phyloP scores from a whole-genome alignment of 139 green algal species.

The Picochlorum sp. region DNA sequence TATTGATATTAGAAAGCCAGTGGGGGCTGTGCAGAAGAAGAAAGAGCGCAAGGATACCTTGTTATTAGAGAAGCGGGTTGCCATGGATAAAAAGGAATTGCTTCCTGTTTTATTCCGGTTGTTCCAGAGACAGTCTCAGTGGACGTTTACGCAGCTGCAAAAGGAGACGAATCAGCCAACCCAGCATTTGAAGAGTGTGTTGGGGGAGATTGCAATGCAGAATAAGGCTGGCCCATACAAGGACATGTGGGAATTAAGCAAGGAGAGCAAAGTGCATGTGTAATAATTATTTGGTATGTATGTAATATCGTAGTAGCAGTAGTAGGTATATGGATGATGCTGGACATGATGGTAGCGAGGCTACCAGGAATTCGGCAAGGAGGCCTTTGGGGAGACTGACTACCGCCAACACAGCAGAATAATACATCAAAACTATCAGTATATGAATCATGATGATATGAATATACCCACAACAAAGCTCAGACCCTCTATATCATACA shows the following conservation, averaged over 20 bases:
- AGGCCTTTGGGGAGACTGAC: no score
- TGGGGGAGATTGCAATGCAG: constrained; percentile 29
- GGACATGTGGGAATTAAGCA: constrained; percentile 47
- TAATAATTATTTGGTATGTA: constrained; percentile 1
- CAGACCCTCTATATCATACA: no score
- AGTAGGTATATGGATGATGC: background rate
- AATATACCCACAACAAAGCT: no score
- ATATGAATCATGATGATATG: no score
- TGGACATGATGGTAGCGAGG: background rate
- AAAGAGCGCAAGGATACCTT: constrained; percentile 1
- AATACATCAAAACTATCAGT: no score
- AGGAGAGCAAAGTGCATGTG: constrained; percentile 15
- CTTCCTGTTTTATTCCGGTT: constrained; percentile 34
- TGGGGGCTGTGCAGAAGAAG: background rate
- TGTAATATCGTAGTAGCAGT: background rate
- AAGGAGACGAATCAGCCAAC: constrained; percentile 43
- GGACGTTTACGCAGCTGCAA: constrained; percentile 48
- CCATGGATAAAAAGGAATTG: constrained; percentile 33
- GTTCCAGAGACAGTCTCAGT: constrained; percentile 49
- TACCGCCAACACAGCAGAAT: no score
- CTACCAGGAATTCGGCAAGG: background rate
- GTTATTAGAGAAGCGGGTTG: constrained; percentile 20
- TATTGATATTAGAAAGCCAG: constrained; percentile 13
- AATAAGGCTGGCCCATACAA: constrained; percentile 34
- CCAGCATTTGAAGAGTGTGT: constrained; percentile 35